Evolutionary conservation across 768 basidiomycete species (phyloP).

Genomic region (Termitomyces sp.): DNA sequence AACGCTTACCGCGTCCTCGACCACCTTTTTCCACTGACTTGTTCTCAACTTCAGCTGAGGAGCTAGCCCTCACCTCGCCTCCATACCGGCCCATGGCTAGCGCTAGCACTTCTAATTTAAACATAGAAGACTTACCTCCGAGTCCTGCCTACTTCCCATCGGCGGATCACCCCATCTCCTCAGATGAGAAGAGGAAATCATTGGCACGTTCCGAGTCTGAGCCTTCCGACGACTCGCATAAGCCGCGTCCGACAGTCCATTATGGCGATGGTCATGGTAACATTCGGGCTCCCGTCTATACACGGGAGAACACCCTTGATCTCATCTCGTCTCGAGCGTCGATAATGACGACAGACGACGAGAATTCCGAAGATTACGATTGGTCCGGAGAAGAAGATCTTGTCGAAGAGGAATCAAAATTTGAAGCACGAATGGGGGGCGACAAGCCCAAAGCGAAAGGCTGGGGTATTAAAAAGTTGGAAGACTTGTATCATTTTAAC

Average conservation of each 20-base stretch:
- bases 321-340: constrained; percentile 29
- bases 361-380: constrained; percentile 61
- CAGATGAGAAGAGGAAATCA: constrained; percentile 16
- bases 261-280: constrained; percentile 42
- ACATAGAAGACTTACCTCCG: constrained; percentile 18
- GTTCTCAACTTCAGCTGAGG: constrained; percentile 15
- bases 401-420: constrained; percentile 65
- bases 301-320: constrained; percentile 28
- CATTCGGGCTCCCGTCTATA: constrained; percentile 21
- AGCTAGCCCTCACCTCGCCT: constrained; percentile 26
- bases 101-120: constrained; percentile 31
- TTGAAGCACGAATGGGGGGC: constrained; percentile 56
- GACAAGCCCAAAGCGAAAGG: constrained; percentile 35
- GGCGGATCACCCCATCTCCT: constrained; percentile 14
- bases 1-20: background rate
- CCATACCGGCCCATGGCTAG: constrained; percentile 33
- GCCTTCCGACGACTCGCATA: constrained; percentile 13
- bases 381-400: constrained; percentile 81
- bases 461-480: constrained; percentile 55
- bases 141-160: constrained; percentile 24
- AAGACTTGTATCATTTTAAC: background rate
- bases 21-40: background rate
- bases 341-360: constrained; percentile 54
- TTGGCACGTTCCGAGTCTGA: constrained; percentile 20
- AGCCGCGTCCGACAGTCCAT: constrained; percentile 43